Base-by-base conservation (phyloP, 176 grass and related monocot genomes). In the Triticum urartu region DNA sequence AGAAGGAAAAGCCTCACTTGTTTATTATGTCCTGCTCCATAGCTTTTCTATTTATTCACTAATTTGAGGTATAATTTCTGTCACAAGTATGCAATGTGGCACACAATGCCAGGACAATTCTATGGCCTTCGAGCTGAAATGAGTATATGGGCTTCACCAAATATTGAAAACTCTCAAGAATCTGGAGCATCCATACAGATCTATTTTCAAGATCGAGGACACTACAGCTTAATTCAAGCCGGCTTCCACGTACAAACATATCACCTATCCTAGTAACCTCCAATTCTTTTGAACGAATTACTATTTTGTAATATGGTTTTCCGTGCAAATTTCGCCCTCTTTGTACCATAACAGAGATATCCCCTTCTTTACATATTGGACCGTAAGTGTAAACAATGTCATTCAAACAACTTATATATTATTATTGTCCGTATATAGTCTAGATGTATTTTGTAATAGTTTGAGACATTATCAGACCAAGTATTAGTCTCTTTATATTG, bases 301-400 rank as follows among this genome's bases (percentile, higher is more conserved):
- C 50, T 54, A 54, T 54, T 54, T 54, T 0, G 15, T 54, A 18
- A 54, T 54, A 6, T 18, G 15, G 10, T 74, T 74, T 74, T 3
- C 2, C n/a, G 28, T 86, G 28, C 80, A 90, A 58, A 78, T 90
- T 54, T 12, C 7, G 20, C 77, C 77, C 21, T 4, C 38, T 28
- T 33, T 81, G n/a, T 86, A 90, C 26, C 47, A 81, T 9, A 76
- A 86, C 32, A 59, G 32, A 14, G 83, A 90, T 63, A 39, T 86
- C 5, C 88, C 33, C 66, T 90, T 90, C 88, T 90, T 81, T 56
- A 82, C 68, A 82, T 75, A 77, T 35, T 90, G 59, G 88, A 84
- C 70, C 0, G 88, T 90, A 86, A 90, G 88, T 48, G 22, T 21
- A 32, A 56, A 4, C 22, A 21, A 18, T 54, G 5, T 54, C 50